phyloP scores from a whole-genome alignment of 208 protist species.

The Acanthamoeba sp. region DNA sequence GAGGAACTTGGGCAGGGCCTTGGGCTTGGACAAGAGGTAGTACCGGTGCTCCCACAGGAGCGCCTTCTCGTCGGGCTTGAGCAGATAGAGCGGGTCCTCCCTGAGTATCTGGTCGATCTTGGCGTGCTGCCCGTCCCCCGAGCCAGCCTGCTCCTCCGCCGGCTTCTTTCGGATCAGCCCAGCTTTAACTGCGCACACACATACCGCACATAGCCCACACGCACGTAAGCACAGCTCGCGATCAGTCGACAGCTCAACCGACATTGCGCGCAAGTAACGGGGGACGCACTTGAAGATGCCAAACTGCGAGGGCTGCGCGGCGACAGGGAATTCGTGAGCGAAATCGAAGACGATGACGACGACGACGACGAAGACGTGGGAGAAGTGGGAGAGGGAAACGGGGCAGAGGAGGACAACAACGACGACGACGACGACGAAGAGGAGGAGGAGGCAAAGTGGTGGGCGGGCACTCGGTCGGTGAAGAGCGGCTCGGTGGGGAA shows the following conservation, averaged over 20 bases:
- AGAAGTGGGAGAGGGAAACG: too few species aligned
- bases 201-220: too few species aligned
- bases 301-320: not conserved
- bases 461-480: constrained; percentile 16
- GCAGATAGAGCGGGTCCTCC: not conserved
- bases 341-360: too few species aligned
- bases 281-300: not conserved
- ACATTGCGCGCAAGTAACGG: not conserved
- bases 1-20: constrained; percentile 73
- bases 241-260: too few species aligned
- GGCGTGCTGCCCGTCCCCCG: not conserved
- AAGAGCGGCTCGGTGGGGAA: constrained; percentile 64
- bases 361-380: too few species aligned
- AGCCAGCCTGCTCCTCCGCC: not conserved
- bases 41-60: constrained; percentile 39
- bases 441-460: not conserved
- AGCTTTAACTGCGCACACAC: not conserved
- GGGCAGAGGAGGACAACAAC: too few species aligned
- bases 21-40: not conserved
- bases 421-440: too few species aligned
- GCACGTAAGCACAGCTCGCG: too few species aligned
- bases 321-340: too few species aligned
- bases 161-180: not conserved
- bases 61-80: constrained; percentile 37
- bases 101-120: constrained; percentile 18